Evolutionary conservation across 495 filamentous ascomycete species (phyloP).

Genomic region (Penicillium psychrofluorescens): DNA sequence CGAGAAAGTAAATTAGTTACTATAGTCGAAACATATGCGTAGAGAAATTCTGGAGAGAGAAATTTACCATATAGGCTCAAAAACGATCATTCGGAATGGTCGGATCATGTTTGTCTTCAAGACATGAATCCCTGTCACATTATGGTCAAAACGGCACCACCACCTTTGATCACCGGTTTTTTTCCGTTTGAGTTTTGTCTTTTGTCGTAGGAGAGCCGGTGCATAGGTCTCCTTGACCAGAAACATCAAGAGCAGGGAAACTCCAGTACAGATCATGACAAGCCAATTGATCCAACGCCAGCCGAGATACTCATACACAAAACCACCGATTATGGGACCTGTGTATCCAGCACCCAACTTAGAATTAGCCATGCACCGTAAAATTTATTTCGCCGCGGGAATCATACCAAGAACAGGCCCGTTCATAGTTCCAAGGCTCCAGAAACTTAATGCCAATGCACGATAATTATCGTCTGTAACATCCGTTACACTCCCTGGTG

Average conservation of each 20-base stretch:
- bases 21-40: conserved; percentile 55
- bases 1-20: conserved; percentile 46
- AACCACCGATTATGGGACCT: conserved; percentile 60
- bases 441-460: conserved; percentile 59
- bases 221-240: conserved; percentile 64
- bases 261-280: conserved; percentile 57
- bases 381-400: not conserved
- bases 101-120: conserved; percentile 56
- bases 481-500: conserved; percentile 69
- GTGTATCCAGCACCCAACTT: conserved; percentile 8
- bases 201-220: conserved; percentile 51
- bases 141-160: conserved; percentile 57
- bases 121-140: conserved; percentile 15
- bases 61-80: conserved; percentile 61
- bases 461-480: conserved; percentile 60
- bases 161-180: conserved; percentile 57
- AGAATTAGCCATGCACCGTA: conserved; percentile 17
- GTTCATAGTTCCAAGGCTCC: conserved; percentile 65
- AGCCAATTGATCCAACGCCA: conserved; percentile 83
- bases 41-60: conserved; percentile 36
- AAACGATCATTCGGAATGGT: conserved; percentile 60
- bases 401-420: conserved; percentile 36
- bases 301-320: conserved; percentile 63
- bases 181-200: conserved; percentile 49
- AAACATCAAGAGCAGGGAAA: conserved; percentile 38